Base-by-base conservation (phyloP, 2,329 filamentous ascomycete genomes). In the Catunica adiposa region DNA sequence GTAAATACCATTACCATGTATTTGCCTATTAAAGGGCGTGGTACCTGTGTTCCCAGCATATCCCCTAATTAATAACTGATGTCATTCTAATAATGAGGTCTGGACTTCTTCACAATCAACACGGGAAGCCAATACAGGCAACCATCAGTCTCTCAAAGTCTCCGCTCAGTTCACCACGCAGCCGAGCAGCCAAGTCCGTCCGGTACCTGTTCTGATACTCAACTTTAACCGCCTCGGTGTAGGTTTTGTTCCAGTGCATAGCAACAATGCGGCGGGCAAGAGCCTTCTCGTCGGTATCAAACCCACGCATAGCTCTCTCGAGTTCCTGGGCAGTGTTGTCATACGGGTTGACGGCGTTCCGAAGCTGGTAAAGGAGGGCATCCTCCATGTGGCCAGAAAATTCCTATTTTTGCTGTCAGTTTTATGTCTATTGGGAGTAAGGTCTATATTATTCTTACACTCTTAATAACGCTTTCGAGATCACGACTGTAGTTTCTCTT, bases 301-400 rank as follows among this genome's bases (percentile, higher is more conserved):
- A 63, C 0, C 90, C 92, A 1, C 79, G 77, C 90, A 97, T 97
- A 15, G 84, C 75, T 14, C 86, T 84, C 65, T 96, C 89, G n/a
- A 97, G 74, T 3, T 87, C 72, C 22, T 77, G 71, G 0, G 89
- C 92, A 62, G 94, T 89, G 61, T 88, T 83, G 74, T 86, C 84
- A 58, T 86, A 87, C 61, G 84, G 86, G 68, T 96, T 88, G 4
- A 78, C 71, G 2, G 86, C 90, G 11, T 83, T 75, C 9, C 77
- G 77, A n/a, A 96, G 71, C 67, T 95, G 88, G 65, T 81, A 82
- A 25, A 92, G 70, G 0, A 97, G 76, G 0, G 88, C 88, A 15
- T 86, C 79, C 66, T 89, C 75, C 89, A 97, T 96, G 66, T 97
- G 90, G 0, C 90, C 90, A 0, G 83, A 86, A 69, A 96, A 96